Evolutionary conservation across 2,329 filamentous ascomycete species (phyloP), one percentile per base, ranked within the genome.

Genomic region (Xylaria polymorpha): DNA sequence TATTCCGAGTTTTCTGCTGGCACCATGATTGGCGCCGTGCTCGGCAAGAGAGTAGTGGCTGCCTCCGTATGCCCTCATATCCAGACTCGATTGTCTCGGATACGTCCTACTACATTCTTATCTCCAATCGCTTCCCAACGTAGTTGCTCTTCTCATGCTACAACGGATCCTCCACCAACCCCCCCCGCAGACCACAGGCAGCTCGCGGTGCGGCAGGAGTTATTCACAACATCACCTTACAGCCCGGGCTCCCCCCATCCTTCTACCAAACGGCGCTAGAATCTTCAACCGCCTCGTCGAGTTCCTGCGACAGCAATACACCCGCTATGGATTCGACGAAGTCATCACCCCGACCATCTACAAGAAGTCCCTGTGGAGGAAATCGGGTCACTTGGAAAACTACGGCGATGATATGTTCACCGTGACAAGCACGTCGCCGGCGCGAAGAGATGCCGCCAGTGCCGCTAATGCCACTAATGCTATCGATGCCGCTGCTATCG

Each of bases 401-500:
- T 97, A 97, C 81, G 91, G 92, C 68, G 91, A 97, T 76, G 93
- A 97, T 77, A 97, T 97, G 94, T 97, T 94, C 80, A 90, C 92
- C 64, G 94, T 97, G 35, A 89, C 84, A 12, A 87, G 88, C 56
- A 83, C 85, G 1, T 82, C 85, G 74, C 77, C 80, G 61, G 71
- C 83, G 71, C 75, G 83, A 64, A 80, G 77, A 57, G 79, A 81
- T 12, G 69, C 72, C 32, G 25, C 72, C 60, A n/a, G n/a, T n/a
- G n/a, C n/a, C n/a, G n/a, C n/a, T n/a, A n/a, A n/a, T n/a, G n/a
- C n/a, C n/a, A n/a, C n/a, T n/a, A n/a, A n/a, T n/a, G n/a, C n/a
- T n/a, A n/a, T n/a, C n/a, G n/a, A n/a, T n/a, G n/a, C n/a, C n/a
- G n/a, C n/a, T n/a, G n/a, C n/a, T n/a, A n/a, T n/a, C n/a, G 79